Evolutionary conservation across 1,284 basidiomycete genomes (phyloP).

Genomic region (Inonotus hispidus): DNA sequence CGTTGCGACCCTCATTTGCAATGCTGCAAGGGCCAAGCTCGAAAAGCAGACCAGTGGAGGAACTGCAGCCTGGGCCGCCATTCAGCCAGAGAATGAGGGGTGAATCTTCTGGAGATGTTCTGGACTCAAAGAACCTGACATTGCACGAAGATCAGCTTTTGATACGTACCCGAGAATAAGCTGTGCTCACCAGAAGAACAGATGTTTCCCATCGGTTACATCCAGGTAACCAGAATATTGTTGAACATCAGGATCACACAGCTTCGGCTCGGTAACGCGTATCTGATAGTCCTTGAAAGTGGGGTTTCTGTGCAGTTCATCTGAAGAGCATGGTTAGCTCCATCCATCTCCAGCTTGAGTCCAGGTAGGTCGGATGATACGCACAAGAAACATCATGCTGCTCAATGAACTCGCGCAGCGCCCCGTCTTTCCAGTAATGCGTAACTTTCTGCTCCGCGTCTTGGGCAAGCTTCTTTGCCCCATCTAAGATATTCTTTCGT

Average conservation of each 20-base stretch:
- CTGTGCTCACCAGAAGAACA: conserved; percentile 74
- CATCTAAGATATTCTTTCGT: conserved; percentile 12
- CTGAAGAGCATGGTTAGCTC: conserved; percentile 31
- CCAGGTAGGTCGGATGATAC: conserved; percentile 22
- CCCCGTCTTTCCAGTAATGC: conserved; percentile 48
- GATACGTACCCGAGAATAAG: conserved; percentile 19
- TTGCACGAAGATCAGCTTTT: background rate
- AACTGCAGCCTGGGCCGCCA: conserved; percentile 77
- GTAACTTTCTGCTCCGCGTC: conserved; percentile 28
- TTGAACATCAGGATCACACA: conserved; percentile 82
- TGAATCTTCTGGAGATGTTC: conserved; percentile 65
- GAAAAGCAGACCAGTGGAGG: conserved; percentile 75
- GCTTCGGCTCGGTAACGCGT: conserved; percentile 63
- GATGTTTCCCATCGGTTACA: conserved; percentile 77
- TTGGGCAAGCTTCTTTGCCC: conserved; percentile 9
- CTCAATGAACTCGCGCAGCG: conserved; percentile 52
- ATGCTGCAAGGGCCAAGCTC: conserved; percentile 87
- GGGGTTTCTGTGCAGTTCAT: conserved; percentile 73
- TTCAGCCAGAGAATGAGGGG: conserved; percentile 89
- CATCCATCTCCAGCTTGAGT: background rate
- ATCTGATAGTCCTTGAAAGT: conserved; percentile 66
- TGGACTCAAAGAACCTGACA: conserved; percentile 80
- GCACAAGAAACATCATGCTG: conserved; percentile 58
- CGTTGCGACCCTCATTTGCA: conserved; percentile 60
- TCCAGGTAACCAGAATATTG: conserved; percentile 91